phyloP scores from a whole-genome alignment of 352 stramenopile genomes.

The Albugo laibachii region DNA sequence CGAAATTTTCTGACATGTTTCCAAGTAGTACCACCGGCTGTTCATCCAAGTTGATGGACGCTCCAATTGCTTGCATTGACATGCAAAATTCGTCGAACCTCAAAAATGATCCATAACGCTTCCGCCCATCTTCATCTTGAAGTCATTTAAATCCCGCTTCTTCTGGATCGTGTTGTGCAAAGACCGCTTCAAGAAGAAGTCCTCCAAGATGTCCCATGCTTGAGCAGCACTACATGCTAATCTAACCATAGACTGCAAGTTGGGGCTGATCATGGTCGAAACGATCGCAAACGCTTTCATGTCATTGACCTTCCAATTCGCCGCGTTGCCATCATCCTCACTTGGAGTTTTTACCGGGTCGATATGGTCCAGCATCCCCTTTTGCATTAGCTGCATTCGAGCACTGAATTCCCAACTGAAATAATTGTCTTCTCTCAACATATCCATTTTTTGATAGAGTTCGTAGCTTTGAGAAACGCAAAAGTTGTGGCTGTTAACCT shows the following conservation, averaged over 20 bases:
- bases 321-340: not conserved
- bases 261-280: not conserved
- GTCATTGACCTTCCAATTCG: conserved; percentile 2
- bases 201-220: conserved; percentile 7
- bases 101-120: conserved; percentile 10
- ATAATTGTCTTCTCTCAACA: too few relatives aligned
- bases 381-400: not conserved
- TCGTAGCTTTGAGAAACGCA: too few relatives aligned
- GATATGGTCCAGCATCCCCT: not conserved
- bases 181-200: conserved; percentile 10
- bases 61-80: conserved; percentile 5
- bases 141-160: conserved; percentile 8
- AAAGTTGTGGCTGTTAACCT: too few relatives aligned
- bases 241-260: conserved; percentile 7
- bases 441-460: too few relatives aligned
- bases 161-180: conserved; percentile 11
- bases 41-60: conserved; percentile 5
- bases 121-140: not conserved
- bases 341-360: conserved; percentile 4
- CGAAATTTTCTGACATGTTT: conserved; percentile 8
- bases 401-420: not conserved
- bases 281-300: not conserved
- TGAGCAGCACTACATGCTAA: not conserved
- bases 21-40: not conserved
- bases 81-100: conserved; percentile 12